Percentiles rank a stretch among this genome's conserved stretches.
These are phyloP conservation scores for Sporobolomyces pararoseus DNA, from an alignment of 768 basidiomycete genomes.

Conservation along the genomic window DNA sequence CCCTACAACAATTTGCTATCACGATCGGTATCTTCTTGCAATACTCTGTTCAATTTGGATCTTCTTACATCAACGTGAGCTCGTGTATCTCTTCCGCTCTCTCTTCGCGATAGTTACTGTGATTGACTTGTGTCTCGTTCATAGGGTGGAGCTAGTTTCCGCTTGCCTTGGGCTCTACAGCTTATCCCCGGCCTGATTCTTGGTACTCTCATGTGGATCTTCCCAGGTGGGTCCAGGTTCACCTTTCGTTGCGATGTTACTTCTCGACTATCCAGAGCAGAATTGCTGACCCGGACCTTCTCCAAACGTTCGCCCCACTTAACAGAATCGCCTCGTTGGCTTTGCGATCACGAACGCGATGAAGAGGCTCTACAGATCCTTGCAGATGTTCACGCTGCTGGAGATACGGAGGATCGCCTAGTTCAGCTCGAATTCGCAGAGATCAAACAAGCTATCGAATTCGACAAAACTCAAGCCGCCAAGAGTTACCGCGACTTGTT, in stretches of 20 bases:
- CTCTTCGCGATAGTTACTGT: too few relatives aligned
- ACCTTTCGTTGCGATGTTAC: too few relatives aligned
- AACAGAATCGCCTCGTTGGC: slow-evolving; percentile 61
- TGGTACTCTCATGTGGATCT: slow-evolving; percentile 62
- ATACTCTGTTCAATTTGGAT: slow-evolving; percentile 54
- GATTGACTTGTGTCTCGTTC: too few relatives aligned
- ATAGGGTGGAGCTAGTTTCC: slow-evolving; percentile 68
- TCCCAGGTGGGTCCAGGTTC: slow-evolving; percentile 53
- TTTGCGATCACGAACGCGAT: slow-evolving; percentile 45
- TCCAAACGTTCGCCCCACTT: too few relatives aligned
- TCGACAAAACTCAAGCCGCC: slow-evolving; percentile 57
- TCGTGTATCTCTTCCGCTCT: too few relatives aligned
- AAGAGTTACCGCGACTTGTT: slow-evolving; percentile 64
- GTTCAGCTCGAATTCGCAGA: slow-evolving; percentile 65
- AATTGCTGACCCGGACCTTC: not conserved
- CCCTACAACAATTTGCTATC: slow-evolving; percentile 65
- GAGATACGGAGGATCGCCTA: slow-evolving; percentile 59
- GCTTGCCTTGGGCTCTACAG: slow-evolving; percentile 50
- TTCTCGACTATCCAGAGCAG: not conserved
- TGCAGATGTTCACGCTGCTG: slow-evolving; percentile 68
- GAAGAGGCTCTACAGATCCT: slow-evolving; percentile 65
- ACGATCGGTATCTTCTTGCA: slow-evolving; percentile 56
- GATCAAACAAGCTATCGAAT: slow-evolving; percentile 20
- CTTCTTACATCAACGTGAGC: slow-evolving; percentile 52
- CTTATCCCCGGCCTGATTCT: slow-evolving; percentile 72